phyloP scores from a whole-genome alignment of 225 moss, liverwort and hornwort genomes.

The Antitrichia curtipendula region DNA sequence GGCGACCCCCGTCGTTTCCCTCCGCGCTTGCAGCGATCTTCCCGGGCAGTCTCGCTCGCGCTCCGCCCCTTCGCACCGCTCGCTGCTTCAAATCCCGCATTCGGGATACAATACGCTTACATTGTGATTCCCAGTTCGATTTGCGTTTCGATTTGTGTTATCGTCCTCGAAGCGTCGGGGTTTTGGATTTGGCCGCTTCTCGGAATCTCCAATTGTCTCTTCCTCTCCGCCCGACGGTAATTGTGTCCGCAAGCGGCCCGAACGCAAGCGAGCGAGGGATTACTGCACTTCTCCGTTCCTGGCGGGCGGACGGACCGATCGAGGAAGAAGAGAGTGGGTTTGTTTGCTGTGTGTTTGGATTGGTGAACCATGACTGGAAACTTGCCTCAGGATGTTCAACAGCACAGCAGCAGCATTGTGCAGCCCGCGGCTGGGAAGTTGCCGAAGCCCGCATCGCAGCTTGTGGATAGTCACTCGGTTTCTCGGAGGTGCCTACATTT shows the following conservation, averaged over 20 bases:
- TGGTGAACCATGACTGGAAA: constrained; percentile 28
- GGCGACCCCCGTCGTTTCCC: not conserved
- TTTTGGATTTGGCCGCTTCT: not conserved
- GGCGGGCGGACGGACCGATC: not conserved
- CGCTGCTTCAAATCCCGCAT: constrained; percentile 20
- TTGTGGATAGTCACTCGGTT: constrained; percentile 94
- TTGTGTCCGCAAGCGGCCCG: not conserved
- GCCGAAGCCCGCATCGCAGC: constrained; percentile 57
- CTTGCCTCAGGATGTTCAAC: constrained; percentile 40
- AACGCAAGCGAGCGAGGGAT: not conserved
- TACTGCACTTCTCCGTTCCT: not conserved
- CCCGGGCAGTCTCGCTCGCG: not conserved
- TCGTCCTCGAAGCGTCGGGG: not conserved
- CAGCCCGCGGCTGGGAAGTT: constrained; percentile 42
- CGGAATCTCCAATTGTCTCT: not conserved
- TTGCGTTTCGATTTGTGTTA: not conserved
- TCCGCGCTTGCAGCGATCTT: not conserved
- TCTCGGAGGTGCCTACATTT: constrained; percentile 44
- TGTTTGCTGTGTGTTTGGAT: not conserved
- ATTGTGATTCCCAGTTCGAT: no score
- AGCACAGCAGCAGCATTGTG: constrained; percentile 47
- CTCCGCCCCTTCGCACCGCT: constrained; percentile 8
- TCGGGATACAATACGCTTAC: not conserved
- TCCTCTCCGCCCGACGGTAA: not conserved
- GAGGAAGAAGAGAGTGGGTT: not conserved